Percentiles rank a stretch among this genome's conserved stretches.
Evolutionary conservation across 371 early-diverging fungal species (phyloP).

Genomic region (Saksenaea oblongispora): DNA sequence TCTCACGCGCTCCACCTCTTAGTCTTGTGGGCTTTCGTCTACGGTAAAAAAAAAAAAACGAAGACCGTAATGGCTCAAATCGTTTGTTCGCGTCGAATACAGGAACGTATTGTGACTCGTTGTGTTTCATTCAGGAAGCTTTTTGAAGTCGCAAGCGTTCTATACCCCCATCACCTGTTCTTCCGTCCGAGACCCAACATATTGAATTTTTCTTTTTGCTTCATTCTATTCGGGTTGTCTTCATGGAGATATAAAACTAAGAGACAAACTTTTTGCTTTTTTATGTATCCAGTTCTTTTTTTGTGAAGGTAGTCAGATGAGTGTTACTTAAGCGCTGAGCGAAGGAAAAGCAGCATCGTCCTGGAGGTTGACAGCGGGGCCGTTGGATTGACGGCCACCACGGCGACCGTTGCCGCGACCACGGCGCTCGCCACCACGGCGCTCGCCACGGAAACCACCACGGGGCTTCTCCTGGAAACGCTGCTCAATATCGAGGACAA

Average conservation of each 20-base stretch:
- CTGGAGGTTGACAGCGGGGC: constrained; percentile 65
- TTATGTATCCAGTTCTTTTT: constrained; percentile 4
- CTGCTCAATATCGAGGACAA: constrained; percentile 54
- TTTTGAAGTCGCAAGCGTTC: no score
- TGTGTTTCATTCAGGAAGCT: no score
- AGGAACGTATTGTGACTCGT: no score
- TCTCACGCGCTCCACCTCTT: no score
- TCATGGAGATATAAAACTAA: not conserved
- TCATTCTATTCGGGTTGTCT: constrained; percentile 1
- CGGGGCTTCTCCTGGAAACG: constrained; percentile 52
- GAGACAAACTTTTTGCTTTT: constrained; percentile 2
- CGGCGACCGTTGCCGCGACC: constrained; percentile 43
- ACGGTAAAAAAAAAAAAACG: no score
- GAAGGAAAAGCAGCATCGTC: constrained; percentile 79
- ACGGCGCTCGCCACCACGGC: constrained; percentile 29
- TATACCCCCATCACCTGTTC: no score
- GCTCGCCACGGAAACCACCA: constrained; percentile 34
- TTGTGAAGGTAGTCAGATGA: not conserved
- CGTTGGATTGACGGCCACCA: constrained; percentile 41
- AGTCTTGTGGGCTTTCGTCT: no score
- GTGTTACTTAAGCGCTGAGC: constrained; percentile 49
- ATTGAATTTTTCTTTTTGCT: not conserved
- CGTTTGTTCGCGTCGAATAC: no score
- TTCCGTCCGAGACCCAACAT: not conserved
- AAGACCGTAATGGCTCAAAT: no score